phyloP scores from a whole-genome alignment of 2,329 filamentous ascomycete genomes.

The Pseudonectria buxi region DNA sequence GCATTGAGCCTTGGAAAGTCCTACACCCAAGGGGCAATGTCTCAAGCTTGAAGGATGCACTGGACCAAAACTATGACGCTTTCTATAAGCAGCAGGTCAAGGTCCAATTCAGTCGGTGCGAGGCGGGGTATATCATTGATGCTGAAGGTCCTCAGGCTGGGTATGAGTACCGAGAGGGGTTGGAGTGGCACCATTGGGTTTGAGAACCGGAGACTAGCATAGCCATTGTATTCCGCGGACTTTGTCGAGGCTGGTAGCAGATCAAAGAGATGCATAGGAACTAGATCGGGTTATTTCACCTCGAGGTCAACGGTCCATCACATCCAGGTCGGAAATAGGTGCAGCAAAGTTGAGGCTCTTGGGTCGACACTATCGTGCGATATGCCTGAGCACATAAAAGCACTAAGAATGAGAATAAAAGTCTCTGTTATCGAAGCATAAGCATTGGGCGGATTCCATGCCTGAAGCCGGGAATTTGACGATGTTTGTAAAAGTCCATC shows the following conservation, averaged over 20 bases:
- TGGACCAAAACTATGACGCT: constrained; percentile 39
- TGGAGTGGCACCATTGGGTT: constrained; percentile 24
- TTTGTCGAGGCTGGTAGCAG: too few relatives aligned
- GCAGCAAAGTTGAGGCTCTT: too few relatives aligned
- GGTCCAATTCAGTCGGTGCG: constrained; percentile 48
- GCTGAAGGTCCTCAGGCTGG: constrained; percentile 46
- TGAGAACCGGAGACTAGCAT: constrained; percentile 4
- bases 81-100: constrained; percentile 45
- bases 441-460: too few relatives aligned
- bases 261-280: too few relatives aligned
- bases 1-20: constrained; percentile 49
- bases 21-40: constrained; percentile 50
- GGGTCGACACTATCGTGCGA: too few relatives aligned
- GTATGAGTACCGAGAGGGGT: constrained; percentile 19
- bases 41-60: constrained; percentile 42
- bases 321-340: too few relatives aligned
- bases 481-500: neutral
- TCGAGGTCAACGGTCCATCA: too few relatives aligned
- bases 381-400: too few relatives aligned
- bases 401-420: too few relatives aligned
- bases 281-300: too few relatives aligned
- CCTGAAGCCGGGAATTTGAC: neutral
- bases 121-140: constrained; percentile 47
- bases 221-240: too few relatives aligned
- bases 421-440: too few relatives aligned